Conservation (phyloP, 2,329 filamentous ascomycete genomes). For the Fonsecaea pugnacius region DNA sequence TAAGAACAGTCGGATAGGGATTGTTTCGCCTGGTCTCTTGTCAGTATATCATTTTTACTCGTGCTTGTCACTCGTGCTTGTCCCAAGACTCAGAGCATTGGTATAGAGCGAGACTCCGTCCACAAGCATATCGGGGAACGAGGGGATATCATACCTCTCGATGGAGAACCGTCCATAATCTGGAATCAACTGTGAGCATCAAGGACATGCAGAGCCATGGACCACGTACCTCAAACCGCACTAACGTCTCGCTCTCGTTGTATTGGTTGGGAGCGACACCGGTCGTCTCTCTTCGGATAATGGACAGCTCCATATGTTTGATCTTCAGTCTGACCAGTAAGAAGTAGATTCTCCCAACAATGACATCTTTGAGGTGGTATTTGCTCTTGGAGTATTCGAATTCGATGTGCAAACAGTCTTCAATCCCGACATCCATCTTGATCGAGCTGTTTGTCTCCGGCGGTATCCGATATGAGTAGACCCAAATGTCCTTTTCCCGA, state of each 20-base stretch:
- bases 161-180: constrained; percentile 99
- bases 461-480: constrained; percentile 97
- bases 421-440: constrained; percentile 99
- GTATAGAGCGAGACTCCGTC: background rate
- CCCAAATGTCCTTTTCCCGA: constrained; percentile 99
- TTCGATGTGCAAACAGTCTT: constrained; percentile 98
- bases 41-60: constrained; percentile 15
- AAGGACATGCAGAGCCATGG: background rate
- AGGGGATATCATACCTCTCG: constrained; percentile 66
- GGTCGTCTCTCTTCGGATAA: constrained; percentile 95
- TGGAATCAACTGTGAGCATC: constrained; percentile 42
- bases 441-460: constrained; percentile 98
- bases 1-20: constrained; percentile 94
- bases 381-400: constrained; percentile 99
- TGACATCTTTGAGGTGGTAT: constrained; percentile 98
- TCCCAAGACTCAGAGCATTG: too few relatives aligned
- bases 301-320: constrained; percentile 99
- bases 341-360: constrained; percentile 98
- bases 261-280: constrained; percentile 97
- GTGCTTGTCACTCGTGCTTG: background rate
- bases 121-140: background rate
- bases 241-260: constrained; percentile 97
- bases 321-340: constrained; percentile 96
- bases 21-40: constrained; percentile 70
- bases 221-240: constrained; percentile 79